Evolutionary conservation across 2,329 filamentous ascomycete genomes (phyloP), one percentile per base, ranked within the genome.

Genomic region (Exutisphaerella laricina): DNA sequence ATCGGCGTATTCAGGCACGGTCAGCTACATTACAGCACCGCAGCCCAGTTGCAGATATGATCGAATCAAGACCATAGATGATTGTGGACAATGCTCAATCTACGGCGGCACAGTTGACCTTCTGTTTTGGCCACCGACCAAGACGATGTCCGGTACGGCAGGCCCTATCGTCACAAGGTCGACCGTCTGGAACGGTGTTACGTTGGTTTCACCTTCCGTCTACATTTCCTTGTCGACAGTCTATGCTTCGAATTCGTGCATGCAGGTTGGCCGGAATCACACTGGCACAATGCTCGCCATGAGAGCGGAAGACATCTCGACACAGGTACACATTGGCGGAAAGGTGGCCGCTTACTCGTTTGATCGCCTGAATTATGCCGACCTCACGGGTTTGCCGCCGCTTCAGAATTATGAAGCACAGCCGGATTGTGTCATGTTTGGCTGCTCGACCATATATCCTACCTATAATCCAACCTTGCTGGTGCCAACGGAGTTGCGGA

Each of bases 91-190:
- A 31, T 50, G 48, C 38, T 45, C 48, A 9, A 31, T 50, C 12
- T 39, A 23, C 10, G 48, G 48, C 18, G 51, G 51, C 2, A 51
- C 45, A 2, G 51, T 53, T 4, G 28, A 50, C 20, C 46, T 55
- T 2, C 42, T 43, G 17, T 53, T 41, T 36, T 55, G 51, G 51
- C 51, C 46, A 22, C 41, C 45, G 12, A 6, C n/a, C 22, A 39
- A 5, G 25, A 33, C 9, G 21, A 22, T 8, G 17, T 45, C 29
- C 23, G 16, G 7, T 36, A 40, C 34, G 5, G 10, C 21, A 3
- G 22, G 32, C 3, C 20, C 41, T 10, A 23, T 43, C 13, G 13
- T 39, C n/a, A 39, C 34, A 7, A 26, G 25, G 12, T 39, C 37
- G 5, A 22, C 18, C 5, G 37, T 30, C 4, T 30, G 26, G 25